Evolutionary conservation across 306 rosid genomes (phyloP).

Genomic region (Arachis stenosperma): DNA sequence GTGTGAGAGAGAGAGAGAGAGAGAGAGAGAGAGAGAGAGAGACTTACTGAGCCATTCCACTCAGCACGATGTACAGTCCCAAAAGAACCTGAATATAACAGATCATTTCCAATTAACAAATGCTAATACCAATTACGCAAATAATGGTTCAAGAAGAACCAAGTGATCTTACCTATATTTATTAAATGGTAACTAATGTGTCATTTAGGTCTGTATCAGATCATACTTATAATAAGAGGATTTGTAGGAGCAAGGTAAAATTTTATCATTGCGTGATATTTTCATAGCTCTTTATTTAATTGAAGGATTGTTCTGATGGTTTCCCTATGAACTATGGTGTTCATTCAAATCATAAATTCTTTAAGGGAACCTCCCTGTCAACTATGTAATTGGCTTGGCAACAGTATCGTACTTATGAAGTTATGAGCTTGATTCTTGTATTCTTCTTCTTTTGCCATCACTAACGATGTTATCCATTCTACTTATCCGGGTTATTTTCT

Average conservation of each 20-base stretch:
- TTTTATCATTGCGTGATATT: background rate
- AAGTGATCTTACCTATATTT: slow-evolving; percentile 12
- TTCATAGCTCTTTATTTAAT: slow-evolving; percentile 21
- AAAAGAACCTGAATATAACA: slow-evolving; percentile 80
- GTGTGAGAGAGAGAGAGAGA: too few relatives aligned
- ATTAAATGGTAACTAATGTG: slow-evolving; percentile 30
- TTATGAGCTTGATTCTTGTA: slow-evolving; percentile 29
- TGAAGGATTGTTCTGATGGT: slow-evolving; percentile 22
- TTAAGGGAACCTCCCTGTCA: slow-evolving; percentile 13
- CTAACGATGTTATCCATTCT: slow-evolving; percentile 25
- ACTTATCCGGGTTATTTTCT: slow-evolving; percentile 6
- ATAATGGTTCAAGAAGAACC: slow-evolving; percentile 39
- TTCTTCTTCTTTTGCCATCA: slow-evolving; percentile 11
- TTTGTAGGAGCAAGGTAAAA: slow-evolving; percentile 23
- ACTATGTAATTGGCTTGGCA: slow-evolving; percentile 33
- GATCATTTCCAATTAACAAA: slow-evolving; percentile 29
- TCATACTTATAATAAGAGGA: slow-evolving; percentile 18
- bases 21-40: background rate
- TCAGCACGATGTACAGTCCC: slow-evolving; percentile 99
- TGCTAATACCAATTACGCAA: slow-evolving; percentile 15
- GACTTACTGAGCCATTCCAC: slow-evolving; percentile 97
- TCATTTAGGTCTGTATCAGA: slow-evolving; percentile 19
- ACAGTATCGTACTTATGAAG: slow-evolving; percentile 14
- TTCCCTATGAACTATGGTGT: slow-evolving; percentile 9
- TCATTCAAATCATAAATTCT: slow-evolving; percentile 13